Conservation (phyloP, 148 eudicot species). For the Rhododendron simsii region DNA sequence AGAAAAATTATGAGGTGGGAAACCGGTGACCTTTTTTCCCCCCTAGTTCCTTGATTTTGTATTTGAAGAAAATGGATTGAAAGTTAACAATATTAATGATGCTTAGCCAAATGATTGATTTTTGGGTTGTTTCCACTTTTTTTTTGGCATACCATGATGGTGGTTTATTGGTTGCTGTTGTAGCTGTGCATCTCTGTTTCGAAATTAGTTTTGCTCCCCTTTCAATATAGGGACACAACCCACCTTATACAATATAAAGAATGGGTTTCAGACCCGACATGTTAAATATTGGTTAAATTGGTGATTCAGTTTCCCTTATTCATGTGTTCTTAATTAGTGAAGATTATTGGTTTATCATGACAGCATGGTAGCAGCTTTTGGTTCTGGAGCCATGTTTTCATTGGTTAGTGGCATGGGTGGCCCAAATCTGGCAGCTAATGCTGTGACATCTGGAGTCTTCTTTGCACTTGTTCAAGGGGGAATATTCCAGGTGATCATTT, state of each 20-base stretch:
- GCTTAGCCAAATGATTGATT: background rate
- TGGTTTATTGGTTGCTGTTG: background rate
- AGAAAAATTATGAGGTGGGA: background rate
- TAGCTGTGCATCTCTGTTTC: background rate
- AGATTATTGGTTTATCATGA: constrained; percentile 13
- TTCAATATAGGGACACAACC: background rate
- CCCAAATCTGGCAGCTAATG: constrained; percentile 68
- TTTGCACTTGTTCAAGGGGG: constrained; percentile 97
- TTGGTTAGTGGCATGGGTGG: constrained; percentile 96
- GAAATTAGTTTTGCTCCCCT: background rate
- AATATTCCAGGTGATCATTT: constrained; percentile 58
- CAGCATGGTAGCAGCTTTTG: constrained; percentile 98
- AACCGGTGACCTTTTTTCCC: background rate
- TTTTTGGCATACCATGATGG: background rate
- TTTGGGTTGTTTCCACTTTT: background rate
- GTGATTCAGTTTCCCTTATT: background rate
- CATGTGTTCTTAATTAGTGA: background rate
- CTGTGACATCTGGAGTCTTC: constrained; percentile 67
- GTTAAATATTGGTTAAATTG: background rate
- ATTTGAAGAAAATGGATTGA: background rate
- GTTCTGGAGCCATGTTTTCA: constrained; percentile 87
- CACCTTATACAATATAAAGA: background rate
- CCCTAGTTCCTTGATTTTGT: background rate
- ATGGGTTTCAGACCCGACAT: background rate
- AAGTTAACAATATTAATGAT: background rate